A percentile compares a stretch with the other conserved stretches of the same genome.
Conservation (phyloP, 139 green algal species). For the Picochlorum sp. region DNA sequence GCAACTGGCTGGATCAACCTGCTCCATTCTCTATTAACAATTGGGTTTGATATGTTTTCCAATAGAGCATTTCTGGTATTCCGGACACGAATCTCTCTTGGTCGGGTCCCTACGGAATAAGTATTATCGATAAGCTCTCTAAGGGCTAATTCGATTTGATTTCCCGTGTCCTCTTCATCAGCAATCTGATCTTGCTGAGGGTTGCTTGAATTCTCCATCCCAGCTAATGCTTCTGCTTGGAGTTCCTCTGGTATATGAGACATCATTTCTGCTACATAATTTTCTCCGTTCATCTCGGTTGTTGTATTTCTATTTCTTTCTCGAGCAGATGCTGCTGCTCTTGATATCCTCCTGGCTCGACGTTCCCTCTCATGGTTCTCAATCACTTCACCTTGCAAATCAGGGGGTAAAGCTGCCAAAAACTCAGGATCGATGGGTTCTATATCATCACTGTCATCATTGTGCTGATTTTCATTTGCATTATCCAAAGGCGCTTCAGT, state of each 20-base stretch:
- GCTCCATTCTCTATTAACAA: too few species aligned
- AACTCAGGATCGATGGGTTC: constrained; percentile 85
- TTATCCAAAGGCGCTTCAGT: neutral
- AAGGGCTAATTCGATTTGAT: too few species aligned
- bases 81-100: too few species aligned
- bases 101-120: too few species aligned
- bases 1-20: too few species aligned
- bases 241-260: constrained; percentile 3
- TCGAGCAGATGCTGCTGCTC: constrained; percentile 9
- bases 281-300: neutral
- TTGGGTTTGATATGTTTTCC: too few species aligned
- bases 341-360: constrained; percentile 14
- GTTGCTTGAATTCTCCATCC: neutral
- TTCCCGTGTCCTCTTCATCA: too few species aligned
- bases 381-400: constrained; percentile 87
- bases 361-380: constrained; percentile 55
- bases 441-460: constrained; percentile 24
- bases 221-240: neutral
- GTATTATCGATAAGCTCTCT: too few species aligned
- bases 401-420: constrained; percentile 80
- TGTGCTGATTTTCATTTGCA: neutral
- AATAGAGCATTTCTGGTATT: too few species aligned
- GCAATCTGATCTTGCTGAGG: too few species aligned
- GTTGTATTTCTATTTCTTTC: neutral
- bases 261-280: neutral